These are phyloP conservation scores for Metarhizium robertsii DNA, from an alignment of 2,329 filamentous ascomycete genomes.

Conservation along the genomic window DNA sequence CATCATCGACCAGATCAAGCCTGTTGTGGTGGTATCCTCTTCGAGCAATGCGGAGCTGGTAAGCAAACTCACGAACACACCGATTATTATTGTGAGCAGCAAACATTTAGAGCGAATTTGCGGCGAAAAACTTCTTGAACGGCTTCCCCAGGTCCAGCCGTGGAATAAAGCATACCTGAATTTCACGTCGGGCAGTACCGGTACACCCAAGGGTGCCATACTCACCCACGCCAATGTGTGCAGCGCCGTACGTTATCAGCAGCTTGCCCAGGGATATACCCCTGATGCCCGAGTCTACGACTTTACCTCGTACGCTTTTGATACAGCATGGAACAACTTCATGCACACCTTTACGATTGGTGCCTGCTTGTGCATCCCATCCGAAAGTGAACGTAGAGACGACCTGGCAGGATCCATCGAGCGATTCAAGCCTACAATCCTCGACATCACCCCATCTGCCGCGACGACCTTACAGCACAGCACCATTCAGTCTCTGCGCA, in stretches of 20 bases:
- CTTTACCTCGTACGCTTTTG: conserved; percentile 7
- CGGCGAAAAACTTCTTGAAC: neutral
- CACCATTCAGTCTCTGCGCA: conserved; percentile 2
- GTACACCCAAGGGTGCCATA: conserved; percentile 17
- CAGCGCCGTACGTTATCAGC: conserved; percentile 11
- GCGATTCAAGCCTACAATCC: conserved; percentile 1
- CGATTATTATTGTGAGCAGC: neutral
- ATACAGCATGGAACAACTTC: conserved; percentile 3
- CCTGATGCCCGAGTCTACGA: conserved; percentile 10
- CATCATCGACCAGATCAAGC: conserved; percentile 10
- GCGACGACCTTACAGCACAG: neutral
- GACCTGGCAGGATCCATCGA: conserved; percentile 5
- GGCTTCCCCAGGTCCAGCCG: neutral
- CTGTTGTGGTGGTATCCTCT: conserved; percentile 12
- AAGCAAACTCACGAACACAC: conserved; percentile 2
- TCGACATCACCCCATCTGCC: conserved; percentile 4
- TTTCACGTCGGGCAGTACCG: conserved; percentile 13
- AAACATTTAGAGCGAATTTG: neutral
- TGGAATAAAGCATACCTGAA: conserved; percentile 9
- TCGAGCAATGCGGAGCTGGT: conserved; percentile 4
- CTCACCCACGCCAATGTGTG: conserved; percentile 13
- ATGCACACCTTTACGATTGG: conserved; percentile 5
- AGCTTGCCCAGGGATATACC: conserved; percentile 10
- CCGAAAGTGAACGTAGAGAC: conserved; percentile 8
- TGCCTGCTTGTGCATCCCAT: conserved; percentile 10